These are phyloP conservation scores for Linanthus parryae DNA, from an alignment of 148 eudicot genomes.

Conservation along the genomic window DNA sequence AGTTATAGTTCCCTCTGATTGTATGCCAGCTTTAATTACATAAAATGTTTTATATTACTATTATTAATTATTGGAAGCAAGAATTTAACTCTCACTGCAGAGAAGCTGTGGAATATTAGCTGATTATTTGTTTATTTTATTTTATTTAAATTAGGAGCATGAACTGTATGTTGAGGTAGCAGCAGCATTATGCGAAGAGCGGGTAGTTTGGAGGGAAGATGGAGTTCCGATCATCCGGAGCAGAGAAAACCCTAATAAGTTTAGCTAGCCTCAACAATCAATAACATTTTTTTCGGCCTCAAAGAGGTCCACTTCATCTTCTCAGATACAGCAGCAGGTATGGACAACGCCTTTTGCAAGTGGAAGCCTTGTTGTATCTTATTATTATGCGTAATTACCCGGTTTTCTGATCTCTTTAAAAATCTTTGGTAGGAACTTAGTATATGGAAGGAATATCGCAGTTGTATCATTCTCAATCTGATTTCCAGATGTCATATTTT, in stretches of 20 bases:
- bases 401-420: too few relatives aligned
- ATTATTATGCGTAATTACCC: too few relatives aligned
- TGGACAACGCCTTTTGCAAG: too few relatives aligned
- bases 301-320: neutral
- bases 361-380: too few relatives aligned
- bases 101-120: neutral
- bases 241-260: conserved; percentile 5
- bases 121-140: neutral
- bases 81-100: too few relatives aligned
- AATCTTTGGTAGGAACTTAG: too few relatives aligned
- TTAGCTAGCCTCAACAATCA: neutral
- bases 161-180: conserved; percentile 68
- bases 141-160: conserved; percentile 55
- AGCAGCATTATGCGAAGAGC: conserved; percentile 70
- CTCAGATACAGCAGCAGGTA: too few relatives aligned
- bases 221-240: conserved; percentile 69
- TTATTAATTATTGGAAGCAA: too few relatives aligned
- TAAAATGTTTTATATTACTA: neutral
- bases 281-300: neutral
- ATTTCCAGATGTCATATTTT: too few relatives aligned
- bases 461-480: too few relatives aligned
- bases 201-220: conserved; percentile 78
- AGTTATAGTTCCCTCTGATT: neutral
- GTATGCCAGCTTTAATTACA: neutral
- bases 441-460: too few relatives aligned